These are phyloP conservation scores for Friedmanniomyces endolithicus DNA, from an alignment of 495 filamentous ascomycete genomes.

Conservation along the genomic window DNA sequence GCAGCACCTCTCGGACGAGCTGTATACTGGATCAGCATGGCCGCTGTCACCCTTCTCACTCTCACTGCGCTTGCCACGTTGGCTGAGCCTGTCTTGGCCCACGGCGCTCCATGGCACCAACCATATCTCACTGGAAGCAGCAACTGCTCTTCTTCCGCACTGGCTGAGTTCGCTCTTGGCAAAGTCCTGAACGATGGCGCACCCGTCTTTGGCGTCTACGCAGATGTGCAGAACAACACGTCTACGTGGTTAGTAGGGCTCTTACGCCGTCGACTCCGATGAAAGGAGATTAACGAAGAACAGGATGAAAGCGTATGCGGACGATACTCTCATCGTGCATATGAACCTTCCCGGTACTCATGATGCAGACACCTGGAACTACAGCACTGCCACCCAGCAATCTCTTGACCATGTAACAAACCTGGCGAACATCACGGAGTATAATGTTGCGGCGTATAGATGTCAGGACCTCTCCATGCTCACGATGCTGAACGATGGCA, in stretches of 20 bases:
- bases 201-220: constrained; percentile 34
- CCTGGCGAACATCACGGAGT: constrained; percentile 1
- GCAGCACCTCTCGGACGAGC: neutral
- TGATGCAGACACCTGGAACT: constrained; percentile 46
- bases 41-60: neutral
- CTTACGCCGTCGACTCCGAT: neutral
- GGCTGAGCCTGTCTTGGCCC: neutral
- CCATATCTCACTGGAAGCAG: neutral
- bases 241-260: constrained; percentile 28
- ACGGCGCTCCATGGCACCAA: neutral
- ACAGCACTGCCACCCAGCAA: constrained; percentile 34
- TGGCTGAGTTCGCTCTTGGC: constrained; percentile 31
- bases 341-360: constrained; percentile 45
- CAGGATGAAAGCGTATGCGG: constrained; percentile 34
- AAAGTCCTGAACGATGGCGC: constrained; percentile 35
- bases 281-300: neutral
- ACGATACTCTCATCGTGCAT: constrained; percentile 34
- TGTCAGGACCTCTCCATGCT: constrained; percentile 34
- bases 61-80: neutral
- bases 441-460: constrained; percentile 27
- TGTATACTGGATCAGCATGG: neutral
- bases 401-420: constrained; percentile 30
- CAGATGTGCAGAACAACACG: constrained; percentile 16
- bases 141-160: constrained; percentile 1
- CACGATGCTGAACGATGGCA: constrained; percentile 35